Evolutionary conservation across 2,329 filamentous ascomycete species (phyloP).

Genomic region (Aspergillus pseudonomiae): DNA sequence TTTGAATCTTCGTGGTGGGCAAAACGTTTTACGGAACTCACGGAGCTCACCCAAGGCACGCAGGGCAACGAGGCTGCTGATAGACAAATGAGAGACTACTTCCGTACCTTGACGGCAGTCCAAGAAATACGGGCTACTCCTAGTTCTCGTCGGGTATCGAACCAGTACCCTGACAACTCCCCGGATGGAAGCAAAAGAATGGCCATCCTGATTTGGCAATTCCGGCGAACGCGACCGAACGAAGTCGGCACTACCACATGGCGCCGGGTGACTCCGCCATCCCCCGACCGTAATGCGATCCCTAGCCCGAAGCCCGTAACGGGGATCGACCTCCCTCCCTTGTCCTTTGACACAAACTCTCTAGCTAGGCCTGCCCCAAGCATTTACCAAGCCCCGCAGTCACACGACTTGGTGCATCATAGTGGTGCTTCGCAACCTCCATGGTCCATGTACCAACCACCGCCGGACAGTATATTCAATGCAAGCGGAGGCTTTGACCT

Average conservation of each 20-base stretch:
- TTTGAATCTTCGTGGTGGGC: slow-evolving; percentile 53
- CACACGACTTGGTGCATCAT: slow-evolving; percentile 36
- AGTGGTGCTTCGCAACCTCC: slow-evolving; percentile 34
- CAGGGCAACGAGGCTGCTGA: slow-evolving; percentile 43
- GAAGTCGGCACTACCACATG: slow-evolving; percentile 50
- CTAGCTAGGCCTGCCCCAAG: slow-evolving; percentile 34
- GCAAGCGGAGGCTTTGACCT: slow-evolving; percentile 38
- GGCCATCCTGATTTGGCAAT: slow-evolving; percentile 51
- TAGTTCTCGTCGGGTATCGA: slow-evolving; percentile 31
- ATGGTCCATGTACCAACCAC: slow-evolving; percentile 40
- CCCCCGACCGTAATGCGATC: slow-evolving; percentile 38
- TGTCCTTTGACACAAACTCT: slow-evolving; percentile 40
- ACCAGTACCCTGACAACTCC: slow-evolving; percentile 27
- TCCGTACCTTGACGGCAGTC: slow-evolving; percentile 48
- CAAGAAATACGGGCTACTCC: slow-evolving; percentile 48
- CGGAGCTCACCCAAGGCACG: slow-evolving; percentile 37
- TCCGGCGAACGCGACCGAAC: slow-evolving; percentile 44
- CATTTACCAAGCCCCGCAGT: slow-evolving; percentile 36
- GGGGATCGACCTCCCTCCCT: slow-evolving; percentile 40
- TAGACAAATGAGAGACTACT: slow-evolving; percentile 38
- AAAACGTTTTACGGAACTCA: slow-evolving; percentile 42
- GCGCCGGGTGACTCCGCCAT: slow-evolving; percentile 43
- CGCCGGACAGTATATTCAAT: slow-evolving; percentile 42
- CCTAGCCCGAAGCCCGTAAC: slow-evolving; percentile 40
- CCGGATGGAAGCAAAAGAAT: slow-evolving; percentile 40